These are phyloP conservation scores for Rutstroemia sp. DNA, from an alignment of 2,329 filamentous ascomycete genomes.

Conservation along the genomic window DNA sequence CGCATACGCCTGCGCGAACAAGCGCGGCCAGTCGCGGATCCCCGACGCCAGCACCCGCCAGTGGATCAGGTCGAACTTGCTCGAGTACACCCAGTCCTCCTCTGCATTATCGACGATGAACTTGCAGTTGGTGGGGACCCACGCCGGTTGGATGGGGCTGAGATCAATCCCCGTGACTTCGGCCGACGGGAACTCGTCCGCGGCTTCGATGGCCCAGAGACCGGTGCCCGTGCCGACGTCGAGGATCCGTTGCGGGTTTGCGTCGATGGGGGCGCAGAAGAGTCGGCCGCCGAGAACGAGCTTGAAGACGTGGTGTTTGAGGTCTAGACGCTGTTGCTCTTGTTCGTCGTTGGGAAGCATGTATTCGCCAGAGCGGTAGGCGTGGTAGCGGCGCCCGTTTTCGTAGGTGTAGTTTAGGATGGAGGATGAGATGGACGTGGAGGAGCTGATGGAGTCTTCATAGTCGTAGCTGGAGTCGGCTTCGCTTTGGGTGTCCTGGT, in stretches of 20 bases:
- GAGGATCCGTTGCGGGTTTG: constrained; percentile 42
- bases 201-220: constrained; percentile 54
- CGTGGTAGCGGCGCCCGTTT: constrained; percentile 53
- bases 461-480: constrained; percentile 2
- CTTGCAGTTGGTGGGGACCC: constrained; percentile 49
- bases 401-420: constrained; percentile 46
- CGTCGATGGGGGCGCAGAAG: constrained; percentile 44
- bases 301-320: constrained; percentile 34
- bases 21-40: constrained; percentile 46
- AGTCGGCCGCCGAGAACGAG: constrained; percentile 26
- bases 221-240: constrained; percentile 53
- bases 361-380: constrained; percentile 46
- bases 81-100: constrained; percentile 41
- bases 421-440: constrained; percentile 23
- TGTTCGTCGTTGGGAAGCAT: constrained; percentile 53
- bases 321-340: constrained; percentile 51
- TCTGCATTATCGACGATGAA: constrained; percentile 62
- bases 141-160: constrained; percentile 50
- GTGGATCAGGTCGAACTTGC: constrained; percentile 52
- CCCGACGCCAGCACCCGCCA: constrained; percentile 49
- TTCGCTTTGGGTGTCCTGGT: constrained; percentile 4
- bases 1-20: constrained; percentile 40
- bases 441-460: neutral
- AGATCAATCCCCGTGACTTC: constrained; percentile 49
- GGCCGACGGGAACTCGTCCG: constrained; percentile 38